A percentile compares a stretch with the other conserved stretches of the same genome.
Evolutionary conservation across 257 asterid genomes (phyloP).

Genomic region (Solanum appendiculatum): DNA sequence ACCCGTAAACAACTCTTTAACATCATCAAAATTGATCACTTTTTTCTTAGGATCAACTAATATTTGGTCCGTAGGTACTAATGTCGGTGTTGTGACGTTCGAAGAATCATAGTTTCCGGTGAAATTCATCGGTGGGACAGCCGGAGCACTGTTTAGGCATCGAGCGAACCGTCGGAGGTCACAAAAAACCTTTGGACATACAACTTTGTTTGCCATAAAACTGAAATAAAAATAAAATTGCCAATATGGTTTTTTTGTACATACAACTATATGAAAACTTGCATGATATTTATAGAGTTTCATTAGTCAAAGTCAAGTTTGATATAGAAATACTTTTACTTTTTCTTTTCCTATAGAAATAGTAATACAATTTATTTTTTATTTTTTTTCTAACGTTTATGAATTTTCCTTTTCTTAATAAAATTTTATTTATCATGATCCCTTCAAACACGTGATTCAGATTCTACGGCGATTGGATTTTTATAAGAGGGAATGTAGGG

Average conservation of each 20-base stretch:
- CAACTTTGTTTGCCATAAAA: conserved; percentile 1
- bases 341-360: background rate
- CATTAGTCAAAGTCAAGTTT: background rate
- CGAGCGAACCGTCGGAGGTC: conserved; percentile 16
- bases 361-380: background rate
- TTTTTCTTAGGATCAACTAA: background rate
- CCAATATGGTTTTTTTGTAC: no score
- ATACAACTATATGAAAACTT: no score
- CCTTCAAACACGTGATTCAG: background rate
- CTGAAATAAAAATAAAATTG: background rate
- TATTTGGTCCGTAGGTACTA: background rate
- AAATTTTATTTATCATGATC: background rate
- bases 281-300: background rate
- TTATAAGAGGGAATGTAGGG: background rate
- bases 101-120: background rate
- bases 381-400: background rate
- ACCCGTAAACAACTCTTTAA: conserved; percentile 29
- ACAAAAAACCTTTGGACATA: conserved; percentile 20
- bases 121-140: conserved; percentile 20
- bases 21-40: conserved; percentile 23
- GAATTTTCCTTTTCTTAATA: background rate
- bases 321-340: background rate
- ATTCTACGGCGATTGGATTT: background rate
- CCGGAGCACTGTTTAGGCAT: conserved; percentile 23
- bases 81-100: background rate